A percentile compares a stretch with the other conserved stretches of the same genome.
These are phyloP conservation scores for Candida endomychidarum DNA, from an alignment of 805 yeast species.

Conservation along the genomic window DNA sequence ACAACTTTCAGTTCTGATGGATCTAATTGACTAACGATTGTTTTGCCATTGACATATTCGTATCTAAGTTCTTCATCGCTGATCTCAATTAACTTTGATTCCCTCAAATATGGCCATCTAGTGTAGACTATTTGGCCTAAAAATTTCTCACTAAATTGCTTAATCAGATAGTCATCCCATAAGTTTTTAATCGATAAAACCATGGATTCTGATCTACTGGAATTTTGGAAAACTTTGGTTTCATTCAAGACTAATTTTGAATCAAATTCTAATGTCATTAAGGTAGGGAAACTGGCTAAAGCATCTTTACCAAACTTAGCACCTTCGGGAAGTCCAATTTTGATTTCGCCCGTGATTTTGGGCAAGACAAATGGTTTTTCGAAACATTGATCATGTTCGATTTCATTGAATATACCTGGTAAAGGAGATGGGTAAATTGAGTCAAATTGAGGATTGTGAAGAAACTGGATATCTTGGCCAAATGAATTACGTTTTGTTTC, in stretches of 20 bases:
- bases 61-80: constrained; percentile 54
- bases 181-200: constrained; percentile 59
- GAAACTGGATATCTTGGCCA: constrained; percentile 68
- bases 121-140: constrained; percentile 66
- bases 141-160: constrained; percentile 64
- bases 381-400: constrained; percentile 75
- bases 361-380: constrained; percentile 61
- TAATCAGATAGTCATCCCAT: constrained; percentile 54
- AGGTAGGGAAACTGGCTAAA: constrained; percentile 88
- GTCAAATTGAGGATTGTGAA: constrained; percentile 74
- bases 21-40: constrained; percentile 6
- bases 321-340: constrained; percentile 61
- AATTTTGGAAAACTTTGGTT: constrained; percentile 77
- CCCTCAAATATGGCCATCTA: constrained; percentile 89
- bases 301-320: constrained; percentile 69
- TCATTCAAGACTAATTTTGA: constrained; percentile 57
- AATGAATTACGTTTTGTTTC: constrained; percentile 73
- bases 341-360: constrained; percentile 39
- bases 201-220: constrained; percentile 81
- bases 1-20: constrained; percentile 41
- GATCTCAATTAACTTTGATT: constrained; percentile 68
- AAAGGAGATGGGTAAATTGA: constrained; percentile 71
- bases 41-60: constrained; percentile 25
- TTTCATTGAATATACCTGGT: constrained; percentile 72
- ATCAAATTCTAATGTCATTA: constrained; percentile 65